A percentile compares a stretch with the other conserved stretches of the same genome.
Conservation (phyloP, 2,329 filamentous ascomycete species). For the Fusarium decemcellulare region DNA sequence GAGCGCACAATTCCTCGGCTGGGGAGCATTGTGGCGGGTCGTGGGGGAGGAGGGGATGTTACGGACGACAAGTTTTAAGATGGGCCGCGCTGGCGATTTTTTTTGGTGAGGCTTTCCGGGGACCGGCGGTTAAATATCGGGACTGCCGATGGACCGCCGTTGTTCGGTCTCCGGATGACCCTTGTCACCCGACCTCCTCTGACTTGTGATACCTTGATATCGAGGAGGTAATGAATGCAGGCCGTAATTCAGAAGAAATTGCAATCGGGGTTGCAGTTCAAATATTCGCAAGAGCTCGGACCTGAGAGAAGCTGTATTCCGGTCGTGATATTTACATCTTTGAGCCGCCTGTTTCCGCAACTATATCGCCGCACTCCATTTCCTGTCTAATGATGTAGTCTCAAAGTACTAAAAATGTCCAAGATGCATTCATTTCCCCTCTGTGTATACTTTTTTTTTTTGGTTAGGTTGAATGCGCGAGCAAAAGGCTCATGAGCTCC, state of each 20-base stretch:
- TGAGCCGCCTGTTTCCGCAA: slow-evolving; percentile 23
- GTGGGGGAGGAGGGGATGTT: slow-evolving; percentile 37
- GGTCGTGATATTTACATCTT: slow-evolving; percentile 41
- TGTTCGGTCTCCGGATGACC: slow-evolving; percentile 19
- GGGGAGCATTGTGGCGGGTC: slow-evolving; percentile 58
- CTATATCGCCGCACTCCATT: slow-evolving; percentile 32
- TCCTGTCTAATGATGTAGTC: slow-evolving; percentile 44
- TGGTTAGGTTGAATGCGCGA: background rate
- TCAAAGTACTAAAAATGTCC: slow-evolving; percentile 42
- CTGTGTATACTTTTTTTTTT: slow-evolving; percentile 6
- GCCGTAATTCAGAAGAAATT: background rate
- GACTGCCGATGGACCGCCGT: slow-evolving; percentile 32
- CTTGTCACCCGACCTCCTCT: slow-evolving; percentile 20
- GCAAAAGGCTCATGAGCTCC: background rate
- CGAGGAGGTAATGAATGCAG: background rate
- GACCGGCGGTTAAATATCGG: slow-evolving; percentile 55
- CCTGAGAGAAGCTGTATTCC: background rate
- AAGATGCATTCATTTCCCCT: slow-evolving; percentile 36
- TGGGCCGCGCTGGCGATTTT: slow-evolving; percentile 39
- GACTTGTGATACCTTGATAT: slow-evolving; percentile 22
- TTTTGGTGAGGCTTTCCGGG: slow-evolving; percentile 45
- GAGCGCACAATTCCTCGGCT: slow-evolving; percentile 61
- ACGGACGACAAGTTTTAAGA: slow-evolving; percentile 30
- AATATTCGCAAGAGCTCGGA: background rate
- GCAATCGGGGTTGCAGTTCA: background rate